Evolutionary conservation across 352 stramenopile species (phyloP), one percentile per base, ranked within the genome.

Genomic region (Phytopythium oedochilum): DNA sequence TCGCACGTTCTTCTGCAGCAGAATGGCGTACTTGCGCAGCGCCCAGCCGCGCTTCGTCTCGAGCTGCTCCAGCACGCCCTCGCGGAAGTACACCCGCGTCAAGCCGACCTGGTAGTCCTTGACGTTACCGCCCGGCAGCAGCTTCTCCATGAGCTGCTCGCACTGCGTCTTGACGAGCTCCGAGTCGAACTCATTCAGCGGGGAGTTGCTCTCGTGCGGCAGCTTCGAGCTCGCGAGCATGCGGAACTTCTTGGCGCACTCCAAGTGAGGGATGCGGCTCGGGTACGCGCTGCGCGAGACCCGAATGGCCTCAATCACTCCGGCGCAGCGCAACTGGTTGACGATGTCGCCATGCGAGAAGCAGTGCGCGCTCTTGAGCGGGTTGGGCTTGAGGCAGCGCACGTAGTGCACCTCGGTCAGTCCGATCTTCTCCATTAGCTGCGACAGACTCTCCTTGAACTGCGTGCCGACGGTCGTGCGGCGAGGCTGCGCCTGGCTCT

Each of bases 391-490:
- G 34, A 95, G 46, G 61, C 86, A 95, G 8, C 86, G 84, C 31
- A 95, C 85, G 28, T 95, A 95, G 51, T 95, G 85, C 0, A 94
- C 83, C 38, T 93, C 83, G 0, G 86, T 95, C 9, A 88, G 70
- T 15, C 83, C 69, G 50, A 95, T 95, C 55, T 92, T 95, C 43
- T 91, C 83, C 84, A 95, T 95, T 9, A 95, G 55, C 31, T 91
- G 64, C 5, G 75, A 78, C 20, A 95, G 45, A 66, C 79, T 91
- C 53, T 92, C 79, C 56, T 94, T 93, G 47, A 95, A 95, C 53
- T 95, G 86, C 3, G 79, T 91, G 5, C 82, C 84, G 34, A 94
- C 84, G 0, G 84, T 95, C 7, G 81, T 86, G 23, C 81, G 76
- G 20, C 78, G 74, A 5, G 81, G 78, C 26, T 86, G 74, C 0